Evolutionary conservation across 208 protist genomes (phyloP).

Genomic region (Trypanosomatidae sp.): DNA sequence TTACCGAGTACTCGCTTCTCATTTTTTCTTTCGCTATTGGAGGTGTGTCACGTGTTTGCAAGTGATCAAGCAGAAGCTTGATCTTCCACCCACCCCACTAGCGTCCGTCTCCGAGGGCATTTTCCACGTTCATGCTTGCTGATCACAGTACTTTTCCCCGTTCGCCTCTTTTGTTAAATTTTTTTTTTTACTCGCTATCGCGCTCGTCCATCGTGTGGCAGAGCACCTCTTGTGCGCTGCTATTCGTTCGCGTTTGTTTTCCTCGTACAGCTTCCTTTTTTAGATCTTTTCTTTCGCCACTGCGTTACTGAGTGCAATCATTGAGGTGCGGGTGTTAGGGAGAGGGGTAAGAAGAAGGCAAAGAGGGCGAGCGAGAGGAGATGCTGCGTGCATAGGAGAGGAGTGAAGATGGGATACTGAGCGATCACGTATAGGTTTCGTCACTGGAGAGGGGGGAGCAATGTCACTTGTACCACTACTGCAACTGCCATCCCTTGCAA

Average conservation of each 20-base stretch:
- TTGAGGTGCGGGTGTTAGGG: not conserved
- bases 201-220: not conserved
- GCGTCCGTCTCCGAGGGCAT: not conserved
- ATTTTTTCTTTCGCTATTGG: not conserved
- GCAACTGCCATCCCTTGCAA: not conserved
- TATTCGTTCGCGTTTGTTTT: not conserved
- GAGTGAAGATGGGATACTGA: not conserved
- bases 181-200: not conserved
- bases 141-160: not conserved
- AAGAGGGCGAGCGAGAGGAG: too few relatives aligned
- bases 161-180: not conserved
- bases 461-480: not conserved
- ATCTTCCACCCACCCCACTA: not conserved
- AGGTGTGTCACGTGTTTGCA: not conserved
- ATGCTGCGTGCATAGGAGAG: too few relatives aligned
- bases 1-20: not conserved
- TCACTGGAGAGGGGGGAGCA: not conserved
- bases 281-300: not conserved
- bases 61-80: not conserved
- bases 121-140: not conserved
- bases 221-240: not conserved
- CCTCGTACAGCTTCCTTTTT: not conserved
- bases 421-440: not conserved
- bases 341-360: too few relatives aligned
- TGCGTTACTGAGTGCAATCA: not conserved